These are phyloP conservation scores for Lactarius trivialis DNA, from an alignment of 768 basidiomycete species.

Conservation along the genomic window DNA sequence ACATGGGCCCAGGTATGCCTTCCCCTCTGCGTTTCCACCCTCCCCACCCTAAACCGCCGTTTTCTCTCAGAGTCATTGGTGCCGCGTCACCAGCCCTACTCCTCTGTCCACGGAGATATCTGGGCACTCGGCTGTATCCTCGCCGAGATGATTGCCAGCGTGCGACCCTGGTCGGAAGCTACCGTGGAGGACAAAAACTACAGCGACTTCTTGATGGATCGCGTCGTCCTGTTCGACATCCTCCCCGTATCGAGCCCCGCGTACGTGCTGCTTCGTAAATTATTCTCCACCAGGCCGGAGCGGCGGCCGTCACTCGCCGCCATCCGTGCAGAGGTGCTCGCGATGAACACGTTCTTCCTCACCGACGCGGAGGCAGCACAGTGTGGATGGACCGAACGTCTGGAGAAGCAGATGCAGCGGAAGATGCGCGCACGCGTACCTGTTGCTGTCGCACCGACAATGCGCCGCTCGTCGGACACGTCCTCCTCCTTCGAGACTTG, in stretches of 20 bases:
- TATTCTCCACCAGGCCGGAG: conserved; percentile 63
- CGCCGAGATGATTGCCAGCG: conserved; percentile 2
- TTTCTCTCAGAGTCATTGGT: background rate
- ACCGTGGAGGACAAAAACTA: background rate
- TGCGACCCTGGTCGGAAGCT: background rate
- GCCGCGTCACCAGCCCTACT: background rate
- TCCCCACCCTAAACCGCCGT: background rate
- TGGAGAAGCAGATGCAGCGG: background rate
- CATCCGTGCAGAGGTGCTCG: conserved; percentile 49
- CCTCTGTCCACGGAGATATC: background rate
- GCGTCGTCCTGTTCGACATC: background rate
- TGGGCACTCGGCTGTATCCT: conserved; percentile 12
- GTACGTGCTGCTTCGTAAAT: conserved; percentile 40
- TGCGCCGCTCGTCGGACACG: background rate
- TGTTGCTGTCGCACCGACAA: background rate
- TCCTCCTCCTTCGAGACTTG: background rate
- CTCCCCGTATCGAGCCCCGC: conserved; percentile 32
- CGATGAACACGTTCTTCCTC: conserved; percentile 56
- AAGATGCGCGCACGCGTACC: background rate
- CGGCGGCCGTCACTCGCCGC: conserved; percentile 55
- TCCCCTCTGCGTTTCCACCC: background rate
- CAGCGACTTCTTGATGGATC: conserved; percentile 1
- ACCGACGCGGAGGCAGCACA: conserved; percentile 36
- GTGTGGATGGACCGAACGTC: background rate
- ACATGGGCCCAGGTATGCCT: conserved; percentile 6